Evolutionary conservation across 2,329 filamentous ascomycete species (phyloP).

Genomic region (Fusarium veterinarium): DNA sequence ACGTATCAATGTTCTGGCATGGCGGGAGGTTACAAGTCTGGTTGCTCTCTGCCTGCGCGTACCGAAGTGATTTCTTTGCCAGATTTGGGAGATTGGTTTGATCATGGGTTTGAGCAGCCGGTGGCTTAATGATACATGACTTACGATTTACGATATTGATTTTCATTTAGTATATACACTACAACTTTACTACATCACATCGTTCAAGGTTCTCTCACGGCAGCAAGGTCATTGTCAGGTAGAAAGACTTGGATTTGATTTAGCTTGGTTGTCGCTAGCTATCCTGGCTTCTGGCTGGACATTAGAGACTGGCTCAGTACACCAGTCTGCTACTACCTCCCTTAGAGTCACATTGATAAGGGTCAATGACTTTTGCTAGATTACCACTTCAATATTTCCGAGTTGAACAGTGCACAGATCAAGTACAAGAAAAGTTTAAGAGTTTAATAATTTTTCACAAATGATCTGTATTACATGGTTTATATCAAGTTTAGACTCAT

Average conservation of each 20-base stretch:
- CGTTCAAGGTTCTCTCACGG: no score
- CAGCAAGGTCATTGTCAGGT: not conserved
- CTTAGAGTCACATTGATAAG: not conserved
- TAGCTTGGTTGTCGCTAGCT: not conserved
- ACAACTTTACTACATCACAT: not conserved
- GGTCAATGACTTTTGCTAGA: not conserved
- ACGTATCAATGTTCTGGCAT: conserved; percentile 7
- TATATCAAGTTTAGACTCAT: not conserved
- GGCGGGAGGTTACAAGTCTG: not conserved
- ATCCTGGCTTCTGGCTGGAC: not conserved
- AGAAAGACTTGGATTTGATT: not conserved
- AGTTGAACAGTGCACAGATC: not conserved
- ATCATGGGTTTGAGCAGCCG: conserved; percentile 9
- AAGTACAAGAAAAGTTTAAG: not conserved
- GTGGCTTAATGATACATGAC: not conserved
- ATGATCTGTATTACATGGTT: not conserved
- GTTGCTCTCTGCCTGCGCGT: not conserved
- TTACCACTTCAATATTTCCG: not conserved
- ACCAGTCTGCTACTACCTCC: not conserved
- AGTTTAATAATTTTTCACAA: accelerated
- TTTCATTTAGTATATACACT: not conserved
- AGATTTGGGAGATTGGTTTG: conserved; percentile 28
- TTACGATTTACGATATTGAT: not conserved
- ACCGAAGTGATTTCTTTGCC: conserved; percentile 16
- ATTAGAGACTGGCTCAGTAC: not conserved